Conservation (phyloP, 2,329 filamentous ascomycete species). For the Colletotrichum musae region DNA sequence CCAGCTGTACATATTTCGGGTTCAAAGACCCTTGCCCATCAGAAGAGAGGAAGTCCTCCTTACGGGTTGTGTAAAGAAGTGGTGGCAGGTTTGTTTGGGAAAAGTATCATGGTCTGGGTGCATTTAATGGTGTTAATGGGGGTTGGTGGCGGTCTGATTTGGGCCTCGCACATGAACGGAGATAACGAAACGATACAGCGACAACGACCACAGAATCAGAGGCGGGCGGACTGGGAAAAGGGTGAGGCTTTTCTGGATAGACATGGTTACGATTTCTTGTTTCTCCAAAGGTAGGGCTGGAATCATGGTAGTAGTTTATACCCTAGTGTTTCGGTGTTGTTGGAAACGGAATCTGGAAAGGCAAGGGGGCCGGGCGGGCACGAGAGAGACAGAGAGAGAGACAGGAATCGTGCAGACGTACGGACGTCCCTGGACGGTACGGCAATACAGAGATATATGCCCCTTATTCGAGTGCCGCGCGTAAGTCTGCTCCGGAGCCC, state of each 20-base stretch:
- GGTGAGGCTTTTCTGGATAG: neutral
- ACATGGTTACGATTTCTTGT: neutral
- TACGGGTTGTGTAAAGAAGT: neutral
- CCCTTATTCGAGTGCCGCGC: too few species aligned
- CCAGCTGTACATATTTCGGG: neutral
- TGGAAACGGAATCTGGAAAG: too few species aligned
- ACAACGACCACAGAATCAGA: neutral
- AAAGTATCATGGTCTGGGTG: slow-evolving; percentile 8
- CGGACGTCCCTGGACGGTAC: slow-evolving; percentile 12
- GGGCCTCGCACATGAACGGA: neutral
- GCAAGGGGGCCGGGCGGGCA: slow-evolving; percentile 3
- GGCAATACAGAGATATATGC: neutral
- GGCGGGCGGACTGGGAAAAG: neutral
- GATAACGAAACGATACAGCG: neutral
- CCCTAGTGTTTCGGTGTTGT: slow-evolving; percentile 33
- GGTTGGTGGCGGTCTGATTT: neutral
- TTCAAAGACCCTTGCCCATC: neutral
- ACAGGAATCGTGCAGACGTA: neutral
- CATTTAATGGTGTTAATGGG: slow-evolving; percentile 30
- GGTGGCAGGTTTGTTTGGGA: neutral
- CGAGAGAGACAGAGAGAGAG: neutral
- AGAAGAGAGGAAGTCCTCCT: too few species aligned
- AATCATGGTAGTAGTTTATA: slow-evolving; percentile 29
- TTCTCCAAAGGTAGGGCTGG: neutral
- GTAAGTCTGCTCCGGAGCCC: too few species aligned